These are phyloP conservation scores for Hypoxylon subgilvum DNA, from an alignment of 495 filamentous ascomycete genomes.

Conservation along the genomic window DNA sequence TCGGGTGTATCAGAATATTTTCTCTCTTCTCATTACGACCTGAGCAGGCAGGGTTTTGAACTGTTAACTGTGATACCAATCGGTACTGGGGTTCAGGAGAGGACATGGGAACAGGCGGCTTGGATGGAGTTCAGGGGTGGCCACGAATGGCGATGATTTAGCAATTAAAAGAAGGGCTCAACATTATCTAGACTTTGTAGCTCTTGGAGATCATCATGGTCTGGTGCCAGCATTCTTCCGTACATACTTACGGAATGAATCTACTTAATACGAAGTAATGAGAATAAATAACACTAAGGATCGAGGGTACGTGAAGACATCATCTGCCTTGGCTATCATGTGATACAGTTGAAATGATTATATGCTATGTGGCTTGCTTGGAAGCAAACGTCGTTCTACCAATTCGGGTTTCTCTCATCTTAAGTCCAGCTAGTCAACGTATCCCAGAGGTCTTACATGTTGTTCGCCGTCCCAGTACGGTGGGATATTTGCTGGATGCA, in stretches of 20 bases:
- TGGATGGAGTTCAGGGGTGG: not conserved
- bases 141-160: not conserved
- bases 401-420: no score
- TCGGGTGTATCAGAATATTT: not conserved
- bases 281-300: not conserved
- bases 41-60: not conserved
- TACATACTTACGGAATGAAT: not conserved
- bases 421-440: conserved; percentile 56
- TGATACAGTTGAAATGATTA: no score
- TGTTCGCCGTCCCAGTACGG: conserved; percentile 60
- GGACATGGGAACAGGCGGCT: not conserved
- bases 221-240: not conserved
- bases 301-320: not conserved
- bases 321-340: not conserved
- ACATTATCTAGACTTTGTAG: no score
- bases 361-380: no score
- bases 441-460: conserved; percentile 62
- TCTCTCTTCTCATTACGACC: not conserved
- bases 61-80: not conserved
- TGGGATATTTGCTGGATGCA: conserved; percentile 64
- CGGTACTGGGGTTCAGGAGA: not conserved
- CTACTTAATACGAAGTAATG: not conserved
- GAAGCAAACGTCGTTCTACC: no score
- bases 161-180: not conserved
- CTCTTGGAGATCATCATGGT: not conserved